Percentiles rank a stretch among this genome's conserved stretches.
These are phyloP conservation scores for Cladosporium phlei DNA, from an alignment of 2,329 filamentous ascomycete genomes.

Conservation along the genomic window DNA sequence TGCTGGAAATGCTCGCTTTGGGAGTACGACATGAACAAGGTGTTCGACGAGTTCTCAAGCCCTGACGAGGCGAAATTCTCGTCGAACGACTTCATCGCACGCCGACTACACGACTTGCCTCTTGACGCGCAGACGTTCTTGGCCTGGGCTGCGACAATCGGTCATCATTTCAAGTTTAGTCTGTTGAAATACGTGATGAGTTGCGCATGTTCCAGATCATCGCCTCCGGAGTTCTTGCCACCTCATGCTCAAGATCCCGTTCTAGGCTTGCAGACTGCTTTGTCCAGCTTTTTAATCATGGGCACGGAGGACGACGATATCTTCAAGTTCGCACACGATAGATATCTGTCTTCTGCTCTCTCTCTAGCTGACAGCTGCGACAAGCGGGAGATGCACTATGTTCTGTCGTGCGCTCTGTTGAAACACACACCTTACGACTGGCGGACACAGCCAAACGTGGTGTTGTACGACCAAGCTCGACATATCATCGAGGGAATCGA, in stretches of 20 bases:
- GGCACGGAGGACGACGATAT: slow-evolving; percentile 78
- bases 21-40: slow-evolving; percentile 78
- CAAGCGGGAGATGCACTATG: slow-evolving; percentile 78
- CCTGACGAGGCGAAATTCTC: slow-evolving; percentile 74
- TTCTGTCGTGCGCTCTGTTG: slow-evolving; percentile 76
- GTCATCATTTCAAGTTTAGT: slow-evolving; percentile 77
- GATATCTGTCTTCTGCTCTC: slow-evolving; percentile 74
- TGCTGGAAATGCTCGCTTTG: slow-evolving; percentile 78
- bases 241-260: slow-evolving; percentile 64
- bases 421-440: slow-evolving; percentile 62
- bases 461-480: slow-evolving; percentile 66
- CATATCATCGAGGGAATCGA: slow-evolving; percentile 76
- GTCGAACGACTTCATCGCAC: slow-evolving; percentile 76
- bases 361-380: slow-evolving; percentile 64
- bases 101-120: slow-evolving; percentile 71
- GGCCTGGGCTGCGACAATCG: slow-evolving; percentile 79
- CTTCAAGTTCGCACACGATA: slow-evolving; percentile 82
- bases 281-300: slow-evolving; percentile 76
- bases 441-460: slow-evolving; percentile 43
- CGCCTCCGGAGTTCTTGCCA: slow-evolving; percentile 44
- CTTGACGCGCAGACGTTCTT: slow-evolving; percentile 70
- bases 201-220: slow-evolving; percentile 63
- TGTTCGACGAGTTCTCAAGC: slow-evolving; percentile 79
- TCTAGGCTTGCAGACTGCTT: slow-evolving; percentile 72
- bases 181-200: slow-evolving; percentile 72